These are phyloP conservation scores for Coemansia biformis DNA, from an alignment of 192 early-diverging fungal species.

Conservation along the genomic window DNA sequence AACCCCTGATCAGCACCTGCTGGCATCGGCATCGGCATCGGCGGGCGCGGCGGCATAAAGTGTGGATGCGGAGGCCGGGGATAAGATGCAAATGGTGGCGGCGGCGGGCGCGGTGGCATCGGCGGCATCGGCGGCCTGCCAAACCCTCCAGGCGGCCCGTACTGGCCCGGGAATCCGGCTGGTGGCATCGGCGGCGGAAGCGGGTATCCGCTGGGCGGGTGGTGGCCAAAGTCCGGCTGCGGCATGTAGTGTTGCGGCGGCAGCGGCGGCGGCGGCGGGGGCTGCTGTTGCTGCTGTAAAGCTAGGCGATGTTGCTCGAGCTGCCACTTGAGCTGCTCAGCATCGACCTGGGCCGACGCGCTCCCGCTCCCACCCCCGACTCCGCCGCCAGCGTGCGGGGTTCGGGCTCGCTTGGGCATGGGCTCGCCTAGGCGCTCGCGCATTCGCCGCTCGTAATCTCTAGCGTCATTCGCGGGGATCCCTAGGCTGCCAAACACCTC, in stretches of 20 bases:
- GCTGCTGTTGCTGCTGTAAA: constrained; percentile 47
- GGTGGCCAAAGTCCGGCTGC: too few species aligned
- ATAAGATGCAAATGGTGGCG: not conserved
- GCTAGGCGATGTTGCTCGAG: constrained; percentile 50
- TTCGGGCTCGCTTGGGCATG: constrained; percentile 40
- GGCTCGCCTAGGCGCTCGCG: constrained; percentile 48
- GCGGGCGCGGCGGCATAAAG: constrained; percentile 3
- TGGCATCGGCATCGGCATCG: constrained; percentile 6
- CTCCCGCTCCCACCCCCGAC: constrained; percentile 4
- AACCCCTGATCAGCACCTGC: not conserved
- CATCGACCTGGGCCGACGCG: constrained; percentile 22
- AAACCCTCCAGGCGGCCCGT: constrained; percentile 1
- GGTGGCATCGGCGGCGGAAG: constrained; percentile 17
- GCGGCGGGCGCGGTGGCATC: not conserved
- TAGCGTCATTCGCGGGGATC: constrained; percentile 74
- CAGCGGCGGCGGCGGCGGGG: constrained; percentile 1
- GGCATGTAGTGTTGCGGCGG: constrained; percentile 9
- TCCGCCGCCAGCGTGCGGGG: constrained; percentile 1
- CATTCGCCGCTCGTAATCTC: constrained; percentile 57
- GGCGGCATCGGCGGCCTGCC: constrained; percentile 1
- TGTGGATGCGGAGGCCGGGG: too few species aligned
- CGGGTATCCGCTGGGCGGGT: constrained; percentile 9
- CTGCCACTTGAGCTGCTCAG: constrained; percentile 44
- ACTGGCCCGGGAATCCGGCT: too few species aligned
- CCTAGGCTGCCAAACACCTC: constrained; percentile 96